Conservation (phyloP, 2,329 filamentous ascomycete species). For the Scedosporium minutisporum region DNA sequence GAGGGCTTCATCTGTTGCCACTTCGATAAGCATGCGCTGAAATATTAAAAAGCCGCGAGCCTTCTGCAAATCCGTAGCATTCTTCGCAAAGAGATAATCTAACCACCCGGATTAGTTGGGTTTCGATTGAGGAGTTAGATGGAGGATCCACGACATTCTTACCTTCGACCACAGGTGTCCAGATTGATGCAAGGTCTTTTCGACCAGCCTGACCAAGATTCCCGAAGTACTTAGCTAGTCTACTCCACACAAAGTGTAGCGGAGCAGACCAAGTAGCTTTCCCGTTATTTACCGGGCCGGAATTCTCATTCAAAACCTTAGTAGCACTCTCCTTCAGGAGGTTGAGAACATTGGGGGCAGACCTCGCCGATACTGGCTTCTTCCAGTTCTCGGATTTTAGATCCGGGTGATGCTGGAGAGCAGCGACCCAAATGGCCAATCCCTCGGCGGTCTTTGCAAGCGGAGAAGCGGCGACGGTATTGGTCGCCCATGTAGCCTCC, state of each 20-base stretch:
- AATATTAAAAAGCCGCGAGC: slow-evolving; percentile 86
- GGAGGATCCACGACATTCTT: slow-evolving; percentile 23
- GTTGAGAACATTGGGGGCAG: slow-evolving; percentile 59
- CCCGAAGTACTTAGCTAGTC: slow-evolving; percentile 52
- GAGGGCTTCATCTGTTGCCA: slow-evolving; percentile 34
- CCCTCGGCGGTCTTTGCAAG: slow-evolving; percentile 77
- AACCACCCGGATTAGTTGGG: neutral
- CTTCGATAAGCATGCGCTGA: slow-evolving; percentile 56
- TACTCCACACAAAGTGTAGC: slow-evolving; percentile 78
- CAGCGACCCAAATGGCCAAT: slow-evolving; percentile 75
- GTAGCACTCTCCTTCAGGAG: slow-evolving; percentile 63
- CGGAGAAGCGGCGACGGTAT: slow-evolving; percentile 51
- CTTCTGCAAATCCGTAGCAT: slow-evolving; percentile 78
- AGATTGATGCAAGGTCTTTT: slow-evolving; percentile 63
- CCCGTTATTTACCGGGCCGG: slow-evolving; percentile 35
- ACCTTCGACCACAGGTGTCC: slow-evolving; percentile 81
- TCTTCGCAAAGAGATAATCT: slow-evolving; percentile 77
- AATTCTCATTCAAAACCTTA: slow-evolving; percentile 29
- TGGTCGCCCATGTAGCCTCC: slow-evolving; percentile 52
- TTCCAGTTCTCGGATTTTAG: slow-evolving; percentile 64
- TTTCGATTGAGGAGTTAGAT: neutral
- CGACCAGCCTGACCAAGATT: slow-evolving; percentile 25
- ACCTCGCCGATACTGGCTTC: slow-evolving; percentile 62
- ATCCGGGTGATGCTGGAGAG: slow-evolving; percentile 52
- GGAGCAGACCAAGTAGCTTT: slow-evolving; percentile 71